These are phyloP conservation scores for Berkeleyomyces basicola DNA, from an alignment of 2,329 filamentous ascomycete species.

Conservation along the genomic window DNA sequence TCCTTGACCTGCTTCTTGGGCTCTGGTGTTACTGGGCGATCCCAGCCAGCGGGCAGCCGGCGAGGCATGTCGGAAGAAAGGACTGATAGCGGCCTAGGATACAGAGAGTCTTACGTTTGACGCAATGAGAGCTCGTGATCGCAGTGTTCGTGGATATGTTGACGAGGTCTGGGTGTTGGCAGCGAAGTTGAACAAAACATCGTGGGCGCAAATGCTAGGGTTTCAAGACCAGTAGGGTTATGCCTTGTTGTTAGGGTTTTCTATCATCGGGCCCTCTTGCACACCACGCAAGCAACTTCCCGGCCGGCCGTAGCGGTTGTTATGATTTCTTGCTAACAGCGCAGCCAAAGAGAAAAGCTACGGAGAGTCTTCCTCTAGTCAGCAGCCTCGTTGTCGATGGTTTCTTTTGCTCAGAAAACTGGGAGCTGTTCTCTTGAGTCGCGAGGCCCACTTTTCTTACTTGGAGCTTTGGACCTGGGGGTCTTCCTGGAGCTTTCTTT, in stretches of 20 bases:
- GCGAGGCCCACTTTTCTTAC: background rate
- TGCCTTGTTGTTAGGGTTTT: too few species aligned
- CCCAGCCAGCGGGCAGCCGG: background rate
- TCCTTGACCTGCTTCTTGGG: background rate
- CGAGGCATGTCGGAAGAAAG: background rate
- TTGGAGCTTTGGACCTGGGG: background rate
- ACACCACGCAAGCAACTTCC: background rate
- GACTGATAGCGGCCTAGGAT: background rate
- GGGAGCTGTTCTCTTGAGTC: background rate
- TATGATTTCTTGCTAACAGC: too few species aligned
- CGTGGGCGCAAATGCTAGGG: too few species aligned
- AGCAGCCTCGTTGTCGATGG: background rate
- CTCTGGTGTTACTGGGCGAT: background rate
- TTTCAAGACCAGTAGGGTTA: too few species aligned
- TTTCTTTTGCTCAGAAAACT: background rate
- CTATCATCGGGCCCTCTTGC: too few species aligned
- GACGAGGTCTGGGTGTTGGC: too few species aligned
- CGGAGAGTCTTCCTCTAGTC: too few species aligned
- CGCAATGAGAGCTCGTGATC: too few species aligned
- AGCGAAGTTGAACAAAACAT: too few species aligned
- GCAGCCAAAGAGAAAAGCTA: too few species aligned
- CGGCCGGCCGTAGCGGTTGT: background rate
- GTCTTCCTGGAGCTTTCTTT: background rate
- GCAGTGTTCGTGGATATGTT: too few species aligned
- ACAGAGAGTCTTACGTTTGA: too few species aligned